Conservation (phyloP, 495 filamentous ascomycete species). For the Penicillium robsamsonii region DNA sequence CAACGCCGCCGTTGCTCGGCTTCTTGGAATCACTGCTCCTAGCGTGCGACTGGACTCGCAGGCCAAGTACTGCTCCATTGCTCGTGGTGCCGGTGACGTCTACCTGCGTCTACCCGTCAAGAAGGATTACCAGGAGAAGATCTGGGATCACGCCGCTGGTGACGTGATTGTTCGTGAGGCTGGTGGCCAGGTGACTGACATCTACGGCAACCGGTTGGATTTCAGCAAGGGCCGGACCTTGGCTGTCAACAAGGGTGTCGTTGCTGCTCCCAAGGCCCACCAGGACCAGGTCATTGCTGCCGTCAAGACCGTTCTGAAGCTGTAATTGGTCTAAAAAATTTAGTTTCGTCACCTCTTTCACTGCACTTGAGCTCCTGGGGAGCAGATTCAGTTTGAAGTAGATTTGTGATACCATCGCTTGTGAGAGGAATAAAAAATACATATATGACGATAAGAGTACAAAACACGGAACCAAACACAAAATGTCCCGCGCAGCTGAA, state of each 20-base stretch:
- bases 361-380: conserved; percentile 13
- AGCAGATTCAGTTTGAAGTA: conserved; percentile 23
- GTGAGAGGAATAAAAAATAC: conserved; percentile 30
- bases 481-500: conserved; percentile 28
- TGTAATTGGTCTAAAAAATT: conserved; percentile 34
- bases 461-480: conserved; percentile 27
- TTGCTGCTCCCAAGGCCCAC: conserved; percentile 75
- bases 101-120: conserved; percentile 84
- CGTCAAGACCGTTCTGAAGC: conserved; percentile 74
- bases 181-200: conserved; percentile 87
- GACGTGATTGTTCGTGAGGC: conserved; percentile 93
- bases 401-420: conserved; percentile 29
- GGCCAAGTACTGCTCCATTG: conserved; percentile 95
- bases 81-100: conserved; percentile 91
- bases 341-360: conserved; percentile 6
- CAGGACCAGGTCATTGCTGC: conserved; percentile 76
- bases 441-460: conserved; percentile 42
- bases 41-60: conserved; percentile 95
- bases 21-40: conserved; percentile 77
- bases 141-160: conserved; percentile 99
- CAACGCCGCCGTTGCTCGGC: conserved; percentile 77
- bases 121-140: conserved; percentile 94
- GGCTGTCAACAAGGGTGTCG: conserved; percentile 84
- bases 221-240: conserved; percentile 86
- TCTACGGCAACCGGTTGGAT: conserved; percentile 73